These are phyloP conservation scores for Begonia peltatifolia DNA, from an alignment of 306 rosid species.

Conservation along the genomic window DNA sequence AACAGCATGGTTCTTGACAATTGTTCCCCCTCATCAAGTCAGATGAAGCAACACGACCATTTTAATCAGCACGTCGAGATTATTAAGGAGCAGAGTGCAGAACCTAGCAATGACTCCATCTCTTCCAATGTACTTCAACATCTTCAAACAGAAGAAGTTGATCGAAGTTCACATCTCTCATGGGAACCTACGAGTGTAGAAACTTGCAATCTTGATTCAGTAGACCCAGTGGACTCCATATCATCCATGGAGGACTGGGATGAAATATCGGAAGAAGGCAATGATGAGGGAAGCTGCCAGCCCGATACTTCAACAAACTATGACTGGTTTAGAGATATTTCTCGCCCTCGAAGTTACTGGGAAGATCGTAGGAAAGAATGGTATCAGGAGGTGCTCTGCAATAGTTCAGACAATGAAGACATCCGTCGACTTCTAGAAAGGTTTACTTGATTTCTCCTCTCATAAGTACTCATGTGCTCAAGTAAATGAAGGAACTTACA, in stretches of 20 bases:
- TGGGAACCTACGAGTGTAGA: too few relatives aligned
- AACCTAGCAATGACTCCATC: too few relatives aligned
- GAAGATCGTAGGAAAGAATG: constrained; percentile 68
- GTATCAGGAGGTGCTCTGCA: constrained; percentile 66
- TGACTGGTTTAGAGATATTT: constrained; percentile 67
- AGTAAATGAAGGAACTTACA: too few relatives aligned
- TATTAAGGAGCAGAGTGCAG: constrained; percentile 4
- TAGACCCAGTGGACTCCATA: neutral
- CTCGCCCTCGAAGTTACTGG: constrained; percentile 87
- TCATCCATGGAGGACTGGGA: constrained; percentile 17
- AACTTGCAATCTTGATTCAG: too few relatives aligned
- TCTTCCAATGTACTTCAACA: too few relatives aligned
- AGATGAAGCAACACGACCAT: constrained; percentile 2
- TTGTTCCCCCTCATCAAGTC: constrained; percentile 11
- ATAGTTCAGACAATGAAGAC: constrained; percentile 45
- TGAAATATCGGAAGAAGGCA: constrained; percentile 21
- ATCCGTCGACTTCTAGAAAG: constrained; percentile 64
- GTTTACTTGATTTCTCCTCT: constrained; percentile 13
- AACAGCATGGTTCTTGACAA: constrained; percentile 5
- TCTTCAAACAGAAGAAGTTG: constrained; percentile 3
- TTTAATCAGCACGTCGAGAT: neutral
- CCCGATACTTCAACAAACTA: constrained; percentile 8
- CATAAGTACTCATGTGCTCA: too few relatives aligned
- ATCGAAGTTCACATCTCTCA: constrained; percentile 8
- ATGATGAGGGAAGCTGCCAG: constrained; percentile 5